phyloP scores from a whole-genome alignment of 495 filamentous ascomycete genomes.

The Copromyces sp. region DNA sequence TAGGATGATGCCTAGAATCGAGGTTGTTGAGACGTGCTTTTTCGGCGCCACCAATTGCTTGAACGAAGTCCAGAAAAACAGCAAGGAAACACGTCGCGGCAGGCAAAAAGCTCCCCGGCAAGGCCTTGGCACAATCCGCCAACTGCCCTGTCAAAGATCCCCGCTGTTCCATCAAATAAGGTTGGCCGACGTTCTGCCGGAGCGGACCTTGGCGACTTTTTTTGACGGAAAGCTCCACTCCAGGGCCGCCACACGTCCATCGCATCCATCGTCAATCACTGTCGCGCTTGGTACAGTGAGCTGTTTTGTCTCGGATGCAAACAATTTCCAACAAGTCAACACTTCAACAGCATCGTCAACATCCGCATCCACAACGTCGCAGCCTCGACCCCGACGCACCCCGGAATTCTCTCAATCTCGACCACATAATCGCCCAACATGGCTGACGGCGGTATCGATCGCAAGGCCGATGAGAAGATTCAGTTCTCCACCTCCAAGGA shows the following conservation, averaged over 20 bases:
- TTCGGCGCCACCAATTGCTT: not conserved
- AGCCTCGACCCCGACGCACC: not conserved
- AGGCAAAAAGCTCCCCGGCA: not conserved
- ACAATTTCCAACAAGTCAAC: not conserved
- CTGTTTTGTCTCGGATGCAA: not conserved
- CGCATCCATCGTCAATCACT: conserved; percentile 1
- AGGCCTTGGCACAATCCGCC: not conserved
- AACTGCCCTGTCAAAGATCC: not conserved
- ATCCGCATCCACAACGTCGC: conserved; percentile 1
- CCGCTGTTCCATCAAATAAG: not conserved
- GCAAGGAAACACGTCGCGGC: not conserved
- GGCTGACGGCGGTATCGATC: conserved; percentile 81
- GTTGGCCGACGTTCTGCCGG: not conserved
- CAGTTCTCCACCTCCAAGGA: conserved; percentile 98
- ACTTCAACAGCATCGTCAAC: not conserved
- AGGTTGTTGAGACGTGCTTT: not conserved
- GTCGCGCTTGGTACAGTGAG: not conserved
- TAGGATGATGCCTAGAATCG: not conserved
- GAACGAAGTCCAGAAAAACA: not conserved
- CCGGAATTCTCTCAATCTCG: conserved; percentile 19
- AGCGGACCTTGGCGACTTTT: not conserved
- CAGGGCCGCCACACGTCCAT: conserved; percentile 1
- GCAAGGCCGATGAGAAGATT: conserved; percentile 89
- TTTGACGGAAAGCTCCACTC: not conserved
- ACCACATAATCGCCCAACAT: conserved; percentile 33